Base-by-base conservation (phyloP, 1,139 yeast species). In the Geotrichum siamense region DNA sequence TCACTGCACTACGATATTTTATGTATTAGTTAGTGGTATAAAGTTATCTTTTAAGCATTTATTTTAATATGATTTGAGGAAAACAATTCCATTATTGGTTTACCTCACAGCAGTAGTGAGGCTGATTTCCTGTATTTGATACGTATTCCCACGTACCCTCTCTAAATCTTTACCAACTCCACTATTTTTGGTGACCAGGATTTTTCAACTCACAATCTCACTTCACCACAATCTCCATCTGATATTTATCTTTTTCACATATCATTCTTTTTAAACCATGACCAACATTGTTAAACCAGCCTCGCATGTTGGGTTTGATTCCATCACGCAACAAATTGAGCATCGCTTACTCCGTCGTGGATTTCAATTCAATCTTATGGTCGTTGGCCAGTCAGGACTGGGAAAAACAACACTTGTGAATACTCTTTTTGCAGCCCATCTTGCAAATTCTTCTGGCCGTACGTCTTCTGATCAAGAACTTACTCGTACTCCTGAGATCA, bases 301-400 rank as follows among this genome's bases (percentile, higher is more conserved):
- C 17, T 21, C 39, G 29, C 86, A 86, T 62, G 97, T 89, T 52
- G 98, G 98, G 41, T 91, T 91, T 62, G 97, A 91, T 67, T 82
- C 96, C 54, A 89, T 91, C 66, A 91, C 98, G 45, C 76, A 84
- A 34, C 98, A 91, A 68, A 91, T 91, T 60, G 96, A 91, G 65
- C 86, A 82, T 64, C 78, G 96, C 55, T 71, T 91, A 56, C 73
- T 91, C 65, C 89, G 86, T 63, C 76, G 93, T 57, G 98, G 98
- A 8, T 91, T 91, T 67, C 94, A 86, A 61, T 84, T 91, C 68
- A 91, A 91, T 61, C 69, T 91, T 48, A 87, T 91, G 93, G 83
- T 84, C 44, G 97, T 91, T 37, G 98, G 77, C 30, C 82, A 85
- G 62, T 83, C 95, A 20, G 98, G 98, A 2, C 75, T 91, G 55